These are phyloP conservation scores for Lasiodiplodia hormozganensis DNA, from an alignment of 2,329 filamentous ascomycete species.

Conservation along the genomic window DNA sequence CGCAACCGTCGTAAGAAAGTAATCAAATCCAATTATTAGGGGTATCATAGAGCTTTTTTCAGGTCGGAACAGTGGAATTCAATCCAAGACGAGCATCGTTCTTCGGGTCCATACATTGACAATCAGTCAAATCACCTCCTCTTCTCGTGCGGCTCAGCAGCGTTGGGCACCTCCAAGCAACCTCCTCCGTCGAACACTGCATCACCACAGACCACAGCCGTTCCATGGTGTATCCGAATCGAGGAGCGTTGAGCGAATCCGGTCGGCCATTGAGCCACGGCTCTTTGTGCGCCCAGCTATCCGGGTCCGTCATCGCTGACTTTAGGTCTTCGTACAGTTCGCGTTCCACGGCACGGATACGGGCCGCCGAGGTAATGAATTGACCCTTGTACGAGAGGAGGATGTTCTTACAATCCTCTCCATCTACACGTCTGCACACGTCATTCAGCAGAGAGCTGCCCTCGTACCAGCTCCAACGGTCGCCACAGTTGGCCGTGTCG, in stretches of 20 bases:
- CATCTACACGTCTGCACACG: conserved; percentile 33
- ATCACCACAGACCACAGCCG: conserved; percentile 41
- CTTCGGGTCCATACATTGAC: conserved; percentile 39
- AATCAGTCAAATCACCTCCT: conserved; percentile 38
- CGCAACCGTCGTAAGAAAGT: neutral
- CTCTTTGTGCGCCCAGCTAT: conserved; percentile 40
- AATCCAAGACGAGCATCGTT: neutral
- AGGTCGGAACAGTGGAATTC: conserved; percentile 3
- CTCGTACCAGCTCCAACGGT: conserved; percentile 51
- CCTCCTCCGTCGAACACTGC: conserved; percentile 38
- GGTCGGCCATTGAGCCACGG: conserved; percentile 35
- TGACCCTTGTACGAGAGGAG: conserved; percentile 56
- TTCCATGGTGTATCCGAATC: conserved; percentile 41
- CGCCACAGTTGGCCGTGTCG: conserved; percentile 47
- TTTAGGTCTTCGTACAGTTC: conserved; percentile 44
- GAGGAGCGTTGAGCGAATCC: conserved; percentile 39
- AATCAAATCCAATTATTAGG: neutral
- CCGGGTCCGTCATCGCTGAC: conserved; percentile 34
- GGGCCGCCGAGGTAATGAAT: conserved; percentile 54
- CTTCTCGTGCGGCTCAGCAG: conserved; percentile 37
- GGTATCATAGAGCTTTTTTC: conserved; percentile 4
- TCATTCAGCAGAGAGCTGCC: conserved; percentile 46
- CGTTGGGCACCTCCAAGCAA: conserved; percentile 41
- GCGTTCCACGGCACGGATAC: conserved; percentile 49
- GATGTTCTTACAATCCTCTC: conserved; percentile 42